phyloP scores from a whole-genome alignment of 106 monocot species.

The Xerophyta viscosa region DNA sequence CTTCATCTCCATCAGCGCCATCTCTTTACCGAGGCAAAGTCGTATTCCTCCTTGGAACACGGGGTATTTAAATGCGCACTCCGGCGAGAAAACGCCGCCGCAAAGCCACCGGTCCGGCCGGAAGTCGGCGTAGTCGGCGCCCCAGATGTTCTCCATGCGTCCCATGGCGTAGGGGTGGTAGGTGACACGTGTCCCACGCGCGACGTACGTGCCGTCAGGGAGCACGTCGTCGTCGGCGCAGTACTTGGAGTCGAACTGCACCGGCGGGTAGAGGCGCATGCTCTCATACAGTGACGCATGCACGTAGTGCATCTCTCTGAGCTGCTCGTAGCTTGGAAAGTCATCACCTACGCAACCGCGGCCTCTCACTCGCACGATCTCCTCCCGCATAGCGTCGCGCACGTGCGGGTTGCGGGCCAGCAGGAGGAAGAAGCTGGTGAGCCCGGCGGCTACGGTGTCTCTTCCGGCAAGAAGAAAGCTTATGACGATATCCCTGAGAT shows the following conservation, averaged over 20 bases:
- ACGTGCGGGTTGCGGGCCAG: conserved; percentile 30
- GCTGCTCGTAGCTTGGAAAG: conserved; percentile 15
- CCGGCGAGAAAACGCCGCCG: conserved; percentile 29
- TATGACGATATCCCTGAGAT: conserved; percentile 57
- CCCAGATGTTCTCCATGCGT: conserved; percentile 50
- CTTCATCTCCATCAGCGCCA: conserved; percentile 71
- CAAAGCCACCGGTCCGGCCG: conserved; percentile 50
- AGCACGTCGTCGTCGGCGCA: conserved; percentile 42
- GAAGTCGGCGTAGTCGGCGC: conserved; percentile 44
- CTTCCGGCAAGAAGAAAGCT: conserved; percentile 79
- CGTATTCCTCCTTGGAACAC: conserved; percentile 60
- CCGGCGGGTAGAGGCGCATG: conserved; percentile 57
- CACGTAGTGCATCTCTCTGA: conserved; percentile 46
- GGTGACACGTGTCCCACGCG: conserved; percentile 28
- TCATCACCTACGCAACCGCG: background rate
- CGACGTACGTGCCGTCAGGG: conserved; percentile 43
- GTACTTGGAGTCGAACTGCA: conserved; percentile 66
- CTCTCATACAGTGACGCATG: conserved; percentile 68
- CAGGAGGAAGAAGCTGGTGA: conserved; percentile 49
- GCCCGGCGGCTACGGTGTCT: conserved; percentile 55
- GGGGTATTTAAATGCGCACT: conserved; percentile 52
- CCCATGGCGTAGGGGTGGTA: conserved; percentile 77
- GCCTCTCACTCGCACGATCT: conserved; percentile 12
- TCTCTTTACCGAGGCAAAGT: conserved; percentile 64
- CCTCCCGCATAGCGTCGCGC: conserved; percentile 24